Percentiles rank a stretch among this genome's conserved stretches.
These are phyloP conservation scores for Pseudisothecium myosuroides DNA, from an alignment of 225 moss, liverwort and hornwort genomes.

Conservation along the genomic window DNA sequence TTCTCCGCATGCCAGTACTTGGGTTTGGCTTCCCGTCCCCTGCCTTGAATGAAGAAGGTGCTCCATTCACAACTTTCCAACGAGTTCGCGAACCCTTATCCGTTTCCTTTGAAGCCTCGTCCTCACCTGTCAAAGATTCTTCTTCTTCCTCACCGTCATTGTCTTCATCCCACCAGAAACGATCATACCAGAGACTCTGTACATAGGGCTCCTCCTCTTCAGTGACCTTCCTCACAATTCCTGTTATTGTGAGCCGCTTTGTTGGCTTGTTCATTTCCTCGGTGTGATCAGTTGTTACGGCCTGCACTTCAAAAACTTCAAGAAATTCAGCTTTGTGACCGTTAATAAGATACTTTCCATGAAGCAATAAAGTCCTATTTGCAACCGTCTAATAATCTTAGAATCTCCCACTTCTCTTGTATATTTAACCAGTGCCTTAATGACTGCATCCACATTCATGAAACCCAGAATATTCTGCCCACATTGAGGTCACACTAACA, in stretches of 20 bases:
- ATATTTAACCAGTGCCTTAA: neutral
- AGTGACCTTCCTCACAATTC: slow-evolving; percentile 68
- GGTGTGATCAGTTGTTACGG: slow-evolving; percentile 57
- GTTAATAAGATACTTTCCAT: neutral
- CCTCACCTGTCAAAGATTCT: slow-evolving; percentile 24
- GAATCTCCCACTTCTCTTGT: neutral
- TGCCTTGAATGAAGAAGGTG: slow-evolving; percentile 27
- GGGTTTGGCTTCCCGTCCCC: slow-evolving; percentile 26
- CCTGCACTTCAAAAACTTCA: slow-evolving; percentile 45
- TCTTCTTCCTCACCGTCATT: slow-evolving; percentile 45
- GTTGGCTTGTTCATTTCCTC: slow-evolving; percentile 77
- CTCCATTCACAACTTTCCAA: slow-evolving; percentile 37
- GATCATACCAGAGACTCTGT: slow-evolving; percentile 91
- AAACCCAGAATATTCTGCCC: neutral
- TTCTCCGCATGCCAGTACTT: slow-evolving; percentile 17
- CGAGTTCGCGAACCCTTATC: slow-evolving; percentile 11
- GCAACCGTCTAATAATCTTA: neutral
- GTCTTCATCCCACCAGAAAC: slow-evolving; percentile 65
- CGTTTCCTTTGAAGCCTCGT: slow-evolving; percentile 10
- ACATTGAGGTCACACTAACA: neutral
- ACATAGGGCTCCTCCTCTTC: slow-evolving; percentile 92
- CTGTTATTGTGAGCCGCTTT: slow-evolving; percentile 74
- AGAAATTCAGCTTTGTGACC: slow-evolving; percentile 1
- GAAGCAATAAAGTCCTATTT: neutral
- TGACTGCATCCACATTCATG: neutral